Conservation (phyloP, 495 filamentous ascomycete genomes). For the Schizothecium vesticola region DNA sequence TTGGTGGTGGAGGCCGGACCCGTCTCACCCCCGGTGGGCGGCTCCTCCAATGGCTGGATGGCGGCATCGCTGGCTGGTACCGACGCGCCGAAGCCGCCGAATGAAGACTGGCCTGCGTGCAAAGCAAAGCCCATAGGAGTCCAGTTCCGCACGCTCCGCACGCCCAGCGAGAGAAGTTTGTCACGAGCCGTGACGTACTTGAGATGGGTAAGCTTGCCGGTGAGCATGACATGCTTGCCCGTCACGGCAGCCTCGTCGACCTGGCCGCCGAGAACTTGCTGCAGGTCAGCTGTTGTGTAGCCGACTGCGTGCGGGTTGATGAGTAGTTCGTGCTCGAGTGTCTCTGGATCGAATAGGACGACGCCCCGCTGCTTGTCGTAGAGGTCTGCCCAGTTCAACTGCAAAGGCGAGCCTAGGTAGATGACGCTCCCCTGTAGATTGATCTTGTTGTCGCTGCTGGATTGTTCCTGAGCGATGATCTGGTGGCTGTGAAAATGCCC, state of each 20-base stretch:
- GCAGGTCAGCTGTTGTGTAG: conserved; percentile 17
- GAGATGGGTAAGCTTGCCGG: conserved; percentile 19
- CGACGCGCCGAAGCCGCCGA: conserved; percentile 14
- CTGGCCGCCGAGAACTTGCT: conserved; percentile 17
- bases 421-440: not conserved
- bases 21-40: not conserved
- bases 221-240: conserved; percentile 28
- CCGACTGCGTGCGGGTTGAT: conserved; percentile 25
- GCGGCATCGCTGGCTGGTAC: conserved; percentile 18
- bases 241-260: conserved; percentile 12
- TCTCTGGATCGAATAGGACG: conserved; percentile 28
- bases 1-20: not conserved
- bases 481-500: conserved; percentile 35
- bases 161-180: conserved; percentile 22
- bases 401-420: conserved; percentile 20
- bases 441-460: conserved; percentile 27
- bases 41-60: conserved; percentile 5
- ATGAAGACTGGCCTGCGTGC: not conserved
- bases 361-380: conserved; percentile 24
- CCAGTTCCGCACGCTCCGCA: conserved; percentile 24
- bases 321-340: conserved; percentile 22
- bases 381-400: conserved; percentile 29
- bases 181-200: conserved; percentile 27
- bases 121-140: conserved; percentile 11
- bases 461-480: conserved; percentile 18